Conservation (phyloP, 2,329 filamentous ascomycete species). For the Colletotrichum falcatum region DNA sequence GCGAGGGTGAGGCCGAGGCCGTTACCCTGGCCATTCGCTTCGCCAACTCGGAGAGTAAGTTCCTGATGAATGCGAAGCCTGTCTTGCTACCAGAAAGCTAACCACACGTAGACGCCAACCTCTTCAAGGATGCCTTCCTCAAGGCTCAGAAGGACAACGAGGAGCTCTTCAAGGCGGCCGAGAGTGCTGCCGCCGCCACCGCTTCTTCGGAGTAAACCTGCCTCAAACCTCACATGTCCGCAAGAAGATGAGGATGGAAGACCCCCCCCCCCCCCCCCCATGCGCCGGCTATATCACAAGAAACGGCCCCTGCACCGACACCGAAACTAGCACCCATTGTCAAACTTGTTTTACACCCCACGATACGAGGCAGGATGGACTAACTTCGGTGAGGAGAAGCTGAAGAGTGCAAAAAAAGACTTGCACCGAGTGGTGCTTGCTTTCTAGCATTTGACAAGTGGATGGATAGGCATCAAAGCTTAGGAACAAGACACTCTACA, state of each 20-base stretch:
- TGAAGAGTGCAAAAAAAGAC: constrained; percentile 38
- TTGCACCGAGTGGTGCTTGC: constrained; percentile 40
- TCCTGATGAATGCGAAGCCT: neutral
- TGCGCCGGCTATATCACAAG: constrained; percentile 5
- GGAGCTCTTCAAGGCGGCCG: constrained; percentile 75
- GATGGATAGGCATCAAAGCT: constrained; percentile 40
- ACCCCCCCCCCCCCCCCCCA: neutral
- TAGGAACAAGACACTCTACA: constrained; percentile 39
- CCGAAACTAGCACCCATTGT: constrained; percentile 37
- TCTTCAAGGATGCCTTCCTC: constrained; percentile 97
- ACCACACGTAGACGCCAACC: constrained; percentile 82
- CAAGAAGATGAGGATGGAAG: constrained; percentile 24
- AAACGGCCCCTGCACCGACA: constrained; percentile 22
- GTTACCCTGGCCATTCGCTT: constrained; percentile 97
- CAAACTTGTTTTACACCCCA: constrained; percentile 30
- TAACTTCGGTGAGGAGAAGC: constrained; percentile 28
- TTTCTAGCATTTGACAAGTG: constrained; percentile 29
- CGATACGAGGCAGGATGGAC: constrained; percentile 29
- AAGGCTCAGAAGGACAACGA: constrained; percentile 98
- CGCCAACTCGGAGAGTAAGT: constrained; percentile 95
- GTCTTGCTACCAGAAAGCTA: constrained; percentile 40
- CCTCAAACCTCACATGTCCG: neutral
- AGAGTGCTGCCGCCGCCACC: constrained; percentile 46
- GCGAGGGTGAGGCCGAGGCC: constrained; percentile 96
- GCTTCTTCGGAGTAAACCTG: constrained; percentile 37